Conservation (phyloP, 75 land plant species). For the Pinus albicaulis region DNA sequence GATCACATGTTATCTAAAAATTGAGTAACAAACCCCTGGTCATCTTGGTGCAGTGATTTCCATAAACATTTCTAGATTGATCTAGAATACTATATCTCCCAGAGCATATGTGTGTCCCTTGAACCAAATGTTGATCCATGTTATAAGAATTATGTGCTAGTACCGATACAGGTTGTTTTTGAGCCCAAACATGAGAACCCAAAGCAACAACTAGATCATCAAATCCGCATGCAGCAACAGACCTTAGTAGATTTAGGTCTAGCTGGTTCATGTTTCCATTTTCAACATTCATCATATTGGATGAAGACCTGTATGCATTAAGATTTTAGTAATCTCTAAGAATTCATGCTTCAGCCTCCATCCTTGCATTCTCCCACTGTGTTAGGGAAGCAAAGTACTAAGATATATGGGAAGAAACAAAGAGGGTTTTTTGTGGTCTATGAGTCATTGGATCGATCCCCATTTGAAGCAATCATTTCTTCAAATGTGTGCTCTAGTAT, state of each 20-base stretch:
- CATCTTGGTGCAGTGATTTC: neutral
- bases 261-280: neutral
- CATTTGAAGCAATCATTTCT: constrained; percentile 14
- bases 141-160: neutral
- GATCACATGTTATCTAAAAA: constrained; percentile 7
- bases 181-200: neutral
- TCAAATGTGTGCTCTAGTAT: constrained; percentile 12
- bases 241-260: constrained; percentile 4
- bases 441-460: constrained; percentile 13
- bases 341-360: constrained; percentile 3
- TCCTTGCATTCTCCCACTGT: constrained; percentile 7
- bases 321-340: neutral
- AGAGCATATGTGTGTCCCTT: neutral
- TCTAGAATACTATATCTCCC: neutral
- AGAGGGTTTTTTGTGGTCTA: neutral
- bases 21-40: neutral
- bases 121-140: constrained; percentile 1
- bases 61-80: neutral
- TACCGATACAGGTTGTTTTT: neutral
- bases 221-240: neutral
- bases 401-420: neutral
- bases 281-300: neutral
- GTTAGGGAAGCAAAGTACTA: neutral
- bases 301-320: neutral
- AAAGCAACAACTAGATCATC: neutral